Percentiles rank a stretch among this genome's conserved stretches.
Evolutionary conservation across 2,329 filamentous ascomycete genomes (phyloP).

Genomic region (Leptosphaerulina australis): DNA sequence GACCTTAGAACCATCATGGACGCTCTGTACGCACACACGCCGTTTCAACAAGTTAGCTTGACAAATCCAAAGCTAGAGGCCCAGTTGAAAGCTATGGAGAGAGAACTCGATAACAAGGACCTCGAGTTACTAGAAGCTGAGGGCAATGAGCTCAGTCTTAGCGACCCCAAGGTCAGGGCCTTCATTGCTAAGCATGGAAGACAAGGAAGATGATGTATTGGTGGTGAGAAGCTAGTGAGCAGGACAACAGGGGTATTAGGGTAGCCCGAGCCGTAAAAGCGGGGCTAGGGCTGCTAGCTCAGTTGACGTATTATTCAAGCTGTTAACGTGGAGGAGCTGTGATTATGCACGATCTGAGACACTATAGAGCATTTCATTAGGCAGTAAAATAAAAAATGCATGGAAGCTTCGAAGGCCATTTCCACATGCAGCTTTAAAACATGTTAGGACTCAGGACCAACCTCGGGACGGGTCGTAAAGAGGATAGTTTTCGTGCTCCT

Average conservation of each 20-base stretch:
- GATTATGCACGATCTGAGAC: background rate
- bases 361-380: background rate
- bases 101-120: slow-evolving; percentile 46
- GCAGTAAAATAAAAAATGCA: slow-evolving; percentile 2
- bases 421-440: slow-evolving; percentile 11
- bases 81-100: slow-evolving; percentile 46
- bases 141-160: slow-evolving; percentile 38
- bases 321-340: background rate
- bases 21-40: slow-evolving; percentile 48
- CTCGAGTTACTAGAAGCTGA: slow-evolving; percentile 48
- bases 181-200: slow-evolving; percentile 43
- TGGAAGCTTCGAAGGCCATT: background rate
- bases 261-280: slow-evolving; percentile 13
- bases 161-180: slow-evolving; percentile 38
- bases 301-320: slow-evolving; percentile 10
- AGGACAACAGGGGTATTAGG: slow-evolving; percentile 10
- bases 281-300: slow-evolving; percentile 12
- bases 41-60: slow-evolving; percentile 38
- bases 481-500: slow-evolving; percentile 20
- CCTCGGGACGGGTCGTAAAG: slow-evolving; percentile 30
- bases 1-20: slow-evolving; percentile 47
- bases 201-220: slow-evolving; percentile 9
- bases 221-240: background rate
- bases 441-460: slow-evolving; percentile 12
- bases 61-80: slow-evolving; percentile 34